Percentiles rank a stretch among this genome's conserved stretches.
phyloP scores from a whole-genome alignment of 164 flowering plant species.

The Brasenia schreberi region DNA sequence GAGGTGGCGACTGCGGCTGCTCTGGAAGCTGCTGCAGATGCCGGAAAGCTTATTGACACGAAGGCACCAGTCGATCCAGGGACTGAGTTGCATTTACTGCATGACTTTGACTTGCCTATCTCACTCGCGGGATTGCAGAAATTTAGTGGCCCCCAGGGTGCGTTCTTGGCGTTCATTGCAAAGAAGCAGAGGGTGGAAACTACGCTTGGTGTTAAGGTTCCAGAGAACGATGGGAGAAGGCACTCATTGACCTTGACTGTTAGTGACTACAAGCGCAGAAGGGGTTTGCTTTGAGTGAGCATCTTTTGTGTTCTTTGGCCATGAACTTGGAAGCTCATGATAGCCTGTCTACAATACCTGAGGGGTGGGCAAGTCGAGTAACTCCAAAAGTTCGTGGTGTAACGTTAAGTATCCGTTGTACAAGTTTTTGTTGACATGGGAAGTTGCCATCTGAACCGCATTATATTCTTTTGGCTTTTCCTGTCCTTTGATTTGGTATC shows the following conservation, averaged over 20 bases:
- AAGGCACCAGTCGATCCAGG: constrained; percentile 90
- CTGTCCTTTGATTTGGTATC: too few relatives aligned
- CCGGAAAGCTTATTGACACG: constrained; percentile 90
- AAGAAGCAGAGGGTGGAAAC: constrained; percentile 88
- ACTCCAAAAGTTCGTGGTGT: too few relatives aligned
- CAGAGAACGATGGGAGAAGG: constrained; percentile 81
- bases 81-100: constrained; percentile 56
- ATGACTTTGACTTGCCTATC: constrained; percentile 72
- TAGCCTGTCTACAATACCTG: too few relatives aligned
- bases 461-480: too few relatives aligned
- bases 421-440: too few relatives aligned
- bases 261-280: constrained; percentile 84
- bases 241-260: constrained; percentile 71
- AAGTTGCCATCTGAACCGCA: too few relatives aligned
- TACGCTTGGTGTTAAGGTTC: constrained; percentile 54
- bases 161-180: constrained; percentile 65
- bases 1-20: constrained; percentile 71
- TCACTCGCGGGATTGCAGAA: constrained; percentile 57
- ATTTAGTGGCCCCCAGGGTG: constrained; percentile 77
- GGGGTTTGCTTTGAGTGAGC: constrained; percentile 59
- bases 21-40: constrained; percentile 82
- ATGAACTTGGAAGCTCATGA: too few relatives aligned
- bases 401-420: too few relatives aligned
- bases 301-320: too few relatives aligned
- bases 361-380: too few relatives aligned